Conservation (phyloP, 257 asterid genomes). For the Solanum ossicruentum region DNA sequence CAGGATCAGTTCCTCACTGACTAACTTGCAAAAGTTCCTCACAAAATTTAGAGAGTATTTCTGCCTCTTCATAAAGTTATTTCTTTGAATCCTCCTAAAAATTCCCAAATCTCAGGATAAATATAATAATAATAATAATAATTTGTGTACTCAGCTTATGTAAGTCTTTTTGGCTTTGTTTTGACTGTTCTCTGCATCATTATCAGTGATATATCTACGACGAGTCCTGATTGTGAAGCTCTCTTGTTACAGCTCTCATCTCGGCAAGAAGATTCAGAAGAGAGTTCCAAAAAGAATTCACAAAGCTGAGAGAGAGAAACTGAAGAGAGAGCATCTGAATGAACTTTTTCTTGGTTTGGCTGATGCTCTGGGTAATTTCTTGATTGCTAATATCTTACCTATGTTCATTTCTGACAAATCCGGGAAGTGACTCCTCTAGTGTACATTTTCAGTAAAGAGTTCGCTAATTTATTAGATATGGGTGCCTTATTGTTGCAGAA, state of each 20-base stretch:
- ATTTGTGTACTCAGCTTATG: neutral
- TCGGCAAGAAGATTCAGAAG: conserved; percentile 26
- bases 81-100: neutral
- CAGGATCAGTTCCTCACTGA: neutral
- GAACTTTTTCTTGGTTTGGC: conserved; percentile 52
- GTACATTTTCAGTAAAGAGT: neutral
- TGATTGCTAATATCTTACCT: neutral
- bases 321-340: conserved; percentile 53
- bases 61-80: neutral
- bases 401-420: neutral
- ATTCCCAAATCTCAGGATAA: neutral
- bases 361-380: conserved; percentile 38
- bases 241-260: conserved; percentile 17
- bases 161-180: neutral
- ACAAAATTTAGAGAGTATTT: neutral
- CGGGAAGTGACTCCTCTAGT: too few species aligned
- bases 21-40: neutral
- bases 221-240: neutral
- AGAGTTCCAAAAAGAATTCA: conserved; percentile 43
- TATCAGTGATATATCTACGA: neutral
- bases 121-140: neutral
- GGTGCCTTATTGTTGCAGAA: conserved; percentile 20
- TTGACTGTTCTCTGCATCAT: neutral
- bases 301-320: conserved; percentile 65
- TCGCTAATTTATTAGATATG: neutral